Evolutionary conservation across 1,139 yeast genomes (phyloP), one percentile per base, ranked within the genome.

Genomic region (Taphrina communis): DNA sequence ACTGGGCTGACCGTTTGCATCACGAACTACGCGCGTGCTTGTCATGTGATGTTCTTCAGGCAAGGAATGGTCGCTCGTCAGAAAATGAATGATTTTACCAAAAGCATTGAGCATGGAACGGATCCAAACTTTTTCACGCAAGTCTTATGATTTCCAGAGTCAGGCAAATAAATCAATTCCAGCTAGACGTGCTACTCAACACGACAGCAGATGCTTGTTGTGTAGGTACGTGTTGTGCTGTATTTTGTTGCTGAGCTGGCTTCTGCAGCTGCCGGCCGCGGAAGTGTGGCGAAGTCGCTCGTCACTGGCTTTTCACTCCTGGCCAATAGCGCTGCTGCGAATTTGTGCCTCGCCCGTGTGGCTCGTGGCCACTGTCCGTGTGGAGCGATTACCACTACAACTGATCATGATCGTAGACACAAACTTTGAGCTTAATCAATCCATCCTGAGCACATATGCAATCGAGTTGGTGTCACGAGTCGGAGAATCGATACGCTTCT

Each of bases 241-340:
- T n/a, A n/a, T 44, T 42, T 44, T 44, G 48, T 44, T 44, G 48
- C 48, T 12, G 48, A 44, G 48, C 48, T 44, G 48, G 48, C 48
- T 44, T 12, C n/a, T 44, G 48, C 48, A n/a, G 19, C 19, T 25
- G 31, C 31, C 31, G 17, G 17, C 17, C 17, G 17, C 17, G 31
- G 31, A 44, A 44, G 12, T 17, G 48, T 44, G 48, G 48, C 48
- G 19, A 44, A 44, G 48, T n/a, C 8, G n/a, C 48, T 44, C 48
- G 48, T 44, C 48, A 44, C 48, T n/a, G 19, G 19, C 48, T 12
- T 14, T 44, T 12, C 42, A 39, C 14, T 39, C 48, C 19, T 11
- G 19, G 19, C 48, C 48, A 44, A 44, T 44, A 14, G 19, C 2
- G 4, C 31, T 25, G 31, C 31, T 25, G 31, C 31, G 31, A 25